Evolutionary conservation across 169 alveolate genomes (phyloP).

Genomic region (Eimeria tenella): DNA sequence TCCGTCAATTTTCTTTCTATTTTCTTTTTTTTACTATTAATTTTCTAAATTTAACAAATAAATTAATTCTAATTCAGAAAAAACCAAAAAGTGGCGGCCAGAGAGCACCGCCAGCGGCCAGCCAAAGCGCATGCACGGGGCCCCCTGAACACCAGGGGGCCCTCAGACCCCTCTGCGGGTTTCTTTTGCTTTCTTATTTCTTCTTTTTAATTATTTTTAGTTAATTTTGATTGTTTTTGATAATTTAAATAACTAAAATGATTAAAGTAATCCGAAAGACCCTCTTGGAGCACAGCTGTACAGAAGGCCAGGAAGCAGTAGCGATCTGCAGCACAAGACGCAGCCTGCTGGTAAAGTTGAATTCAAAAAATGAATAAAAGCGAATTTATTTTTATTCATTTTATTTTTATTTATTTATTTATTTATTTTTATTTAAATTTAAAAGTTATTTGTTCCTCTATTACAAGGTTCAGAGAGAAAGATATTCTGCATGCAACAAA

Average conservation of each 20-base stretch:
- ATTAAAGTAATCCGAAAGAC: not conserved
- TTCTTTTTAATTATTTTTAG: not conserved
- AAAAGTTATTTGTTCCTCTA: not conserved
- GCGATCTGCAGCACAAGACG: too few species aligned
- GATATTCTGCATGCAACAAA: too few species aligned
- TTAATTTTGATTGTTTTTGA: not conserved
- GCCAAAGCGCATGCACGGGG: not conserved
- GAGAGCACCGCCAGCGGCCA: not conserved
- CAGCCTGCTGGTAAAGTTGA: not conserved
- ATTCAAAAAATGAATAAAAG: not conserved
- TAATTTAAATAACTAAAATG: not conserved
- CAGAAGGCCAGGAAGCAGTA: not conserved
- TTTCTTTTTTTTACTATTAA: not conserved
- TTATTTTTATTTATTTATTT: not conserved
- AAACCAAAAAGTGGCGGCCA: not conserved
- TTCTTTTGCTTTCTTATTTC: not conserved
- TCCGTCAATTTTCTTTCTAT: not conserved
- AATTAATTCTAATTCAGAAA: not conserved
- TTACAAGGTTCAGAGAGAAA: too few species aligned
- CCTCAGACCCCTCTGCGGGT: too few species aligned
- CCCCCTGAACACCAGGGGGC: not conserved
- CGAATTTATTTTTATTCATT: not conserved
- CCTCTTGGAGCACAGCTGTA: not conserved
- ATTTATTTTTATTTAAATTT: not conserved
- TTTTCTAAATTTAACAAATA: not conserved